phyloP scores from a whole-genome alignment of 1,139 yeast species.

The Kluyveromyces sp. region DNA sequence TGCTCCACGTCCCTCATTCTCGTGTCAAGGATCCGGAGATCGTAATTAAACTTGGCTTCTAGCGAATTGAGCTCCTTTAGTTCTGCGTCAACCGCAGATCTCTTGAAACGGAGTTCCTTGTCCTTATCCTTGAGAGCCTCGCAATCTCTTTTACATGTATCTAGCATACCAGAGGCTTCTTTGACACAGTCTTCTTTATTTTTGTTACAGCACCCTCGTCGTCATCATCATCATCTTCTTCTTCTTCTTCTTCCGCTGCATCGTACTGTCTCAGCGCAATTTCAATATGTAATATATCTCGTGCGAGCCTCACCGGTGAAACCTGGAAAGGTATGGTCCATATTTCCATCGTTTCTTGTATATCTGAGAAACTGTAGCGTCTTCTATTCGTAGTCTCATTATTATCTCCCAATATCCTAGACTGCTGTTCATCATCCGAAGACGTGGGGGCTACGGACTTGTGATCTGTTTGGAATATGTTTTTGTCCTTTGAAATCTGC shows the following conservation, averaged over 20 bases:
- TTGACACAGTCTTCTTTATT: not conserved
- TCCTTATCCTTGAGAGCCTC: constrained; percentile 16
- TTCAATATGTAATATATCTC: constrained; percentile 29
- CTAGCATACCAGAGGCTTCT: not conserved
- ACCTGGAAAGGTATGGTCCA: constrained; percentile 32
- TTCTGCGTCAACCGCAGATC: constrained; percentile 29
- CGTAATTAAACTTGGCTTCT: constrained; percentile 73
- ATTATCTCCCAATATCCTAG: no score
- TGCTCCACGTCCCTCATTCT: constrained; percentile 80
- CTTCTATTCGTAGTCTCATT: no score
- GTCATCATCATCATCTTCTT: no score
- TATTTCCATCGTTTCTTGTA: constrained; percentile 34
- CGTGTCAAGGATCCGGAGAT: constrained; percentile 61
- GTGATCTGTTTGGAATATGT: constrained; percentile 26
- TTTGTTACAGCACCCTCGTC: not conserved
- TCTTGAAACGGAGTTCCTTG: constrained; percentile 30
- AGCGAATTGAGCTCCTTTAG: constrained; percentile 58
- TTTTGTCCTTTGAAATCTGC: constrained; percentile 29
- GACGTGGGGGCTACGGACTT: constrained; percentile 19
- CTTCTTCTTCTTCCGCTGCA: constrained; percentile 4
- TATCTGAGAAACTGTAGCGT: constrained; percentile 40
- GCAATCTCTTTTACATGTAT: not conserved
- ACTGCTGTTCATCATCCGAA: constrained; percentile 4
- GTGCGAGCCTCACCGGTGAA: constrained; percentile 25
- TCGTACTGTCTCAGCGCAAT: constrained; percentile 4